These are phyloP conservation scores for Lecanicillium sp. DNA, from an alignment of 2,329 filamentous ascomycete species.

Conservation along the genomic window DNA sequence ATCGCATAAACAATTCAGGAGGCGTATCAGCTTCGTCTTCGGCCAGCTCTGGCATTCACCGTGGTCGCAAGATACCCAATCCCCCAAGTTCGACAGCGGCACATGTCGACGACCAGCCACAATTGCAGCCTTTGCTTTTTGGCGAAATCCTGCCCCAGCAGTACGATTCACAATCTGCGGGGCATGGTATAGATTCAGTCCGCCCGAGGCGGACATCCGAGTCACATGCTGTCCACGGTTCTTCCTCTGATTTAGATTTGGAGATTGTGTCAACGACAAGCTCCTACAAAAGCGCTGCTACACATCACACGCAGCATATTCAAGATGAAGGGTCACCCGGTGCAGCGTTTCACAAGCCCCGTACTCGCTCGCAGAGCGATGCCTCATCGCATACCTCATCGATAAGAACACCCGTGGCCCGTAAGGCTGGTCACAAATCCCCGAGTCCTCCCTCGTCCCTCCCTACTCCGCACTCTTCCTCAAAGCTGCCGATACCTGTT, in stretches of 20 bases:
- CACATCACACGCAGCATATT: constrained; percentile 13
- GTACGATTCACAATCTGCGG: constrained; percentile 40
- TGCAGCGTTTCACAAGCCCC: constrained; percentile 22
- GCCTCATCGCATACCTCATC: constrained; percentile 31
- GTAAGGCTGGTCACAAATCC: constrained; percentile 21
- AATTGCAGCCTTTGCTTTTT: constrained; percentile 48
- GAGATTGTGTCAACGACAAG: constrained; percentile 59
- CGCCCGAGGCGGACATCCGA: constrained; percentile 60
- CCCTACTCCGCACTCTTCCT: constrained; percentile 24
- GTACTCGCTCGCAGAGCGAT: constrained; percentile 53
- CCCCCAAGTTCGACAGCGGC: constrained; percentile 24
- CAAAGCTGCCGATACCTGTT: constrained; percentile 38
- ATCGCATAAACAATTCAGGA: constrained; percentile 45
- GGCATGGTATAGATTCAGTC: constrained; percentile 50
- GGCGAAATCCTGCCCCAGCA: constrained; percentile 63
- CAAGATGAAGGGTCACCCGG: constrained; percentile 10
- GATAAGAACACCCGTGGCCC: constrained; percentile 16
- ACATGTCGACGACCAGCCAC: constrained; percentile 21
- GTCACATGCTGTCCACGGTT: constrained; percentile 50
- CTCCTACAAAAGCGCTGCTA: constrained; percentile 44
- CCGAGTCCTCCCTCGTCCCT: constrained; percentile 14
- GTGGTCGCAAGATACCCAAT: not conserved
- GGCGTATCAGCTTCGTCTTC: too few species aligned
- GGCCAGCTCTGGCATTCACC: not conserved
- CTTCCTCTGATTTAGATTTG: constrained; percentile 45